A percentile compares a stretch with the other conserved stretches of the same genome.
phyloP scores from a whole-genome alignment of 148 eudicot species.

The Fagopyrum tataricum region DNA sequence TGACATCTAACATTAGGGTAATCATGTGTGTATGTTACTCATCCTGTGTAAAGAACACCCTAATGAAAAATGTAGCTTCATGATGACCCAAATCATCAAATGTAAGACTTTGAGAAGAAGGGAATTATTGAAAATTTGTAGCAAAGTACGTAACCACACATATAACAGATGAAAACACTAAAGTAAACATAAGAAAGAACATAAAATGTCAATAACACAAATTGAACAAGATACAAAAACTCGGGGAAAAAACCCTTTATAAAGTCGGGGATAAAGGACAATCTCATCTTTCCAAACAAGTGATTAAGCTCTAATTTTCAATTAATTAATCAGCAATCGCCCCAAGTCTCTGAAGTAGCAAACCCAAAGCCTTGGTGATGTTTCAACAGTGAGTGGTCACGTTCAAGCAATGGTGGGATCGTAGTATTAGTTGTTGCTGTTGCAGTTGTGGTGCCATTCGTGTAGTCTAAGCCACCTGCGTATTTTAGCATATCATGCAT shows the following conservation, averaged over 20 bases:
- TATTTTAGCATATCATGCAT: slow-evolving; percentile 8
- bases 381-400: not conserved
- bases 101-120: not conserved
- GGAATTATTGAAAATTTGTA: not conserved
- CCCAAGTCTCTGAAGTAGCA: slow-evolving; percentile 8
- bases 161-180: not conserved
- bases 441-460: slow-evolving; percentile 30
- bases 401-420: not conserved
- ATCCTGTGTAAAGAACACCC: too few relatives aligned
- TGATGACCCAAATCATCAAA: too few relatives aligned
- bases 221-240: not conserved
- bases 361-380: slow-evolving; percentile 10
- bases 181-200: not conserved
- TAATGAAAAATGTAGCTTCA: too few relatives aligned
- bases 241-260: not conserved
- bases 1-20: too few relatives aligned
- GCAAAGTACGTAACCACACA: not conserved
- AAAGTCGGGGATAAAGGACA: not conserved
- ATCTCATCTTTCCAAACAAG: not conserved
- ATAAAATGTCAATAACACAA: not conserved
- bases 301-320: not conserved
- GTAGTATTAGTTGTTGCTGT: not conserved
- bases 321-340: not conserved
- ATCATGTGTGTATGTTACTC: too few relatives aligned
- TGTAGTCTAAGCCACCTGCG: slow-evolving; percentile 17